Base-by-base conservation (phyloP, 2,329 filamentous ascomycete genomes). In the Sporothrix mexicana region DNA sequence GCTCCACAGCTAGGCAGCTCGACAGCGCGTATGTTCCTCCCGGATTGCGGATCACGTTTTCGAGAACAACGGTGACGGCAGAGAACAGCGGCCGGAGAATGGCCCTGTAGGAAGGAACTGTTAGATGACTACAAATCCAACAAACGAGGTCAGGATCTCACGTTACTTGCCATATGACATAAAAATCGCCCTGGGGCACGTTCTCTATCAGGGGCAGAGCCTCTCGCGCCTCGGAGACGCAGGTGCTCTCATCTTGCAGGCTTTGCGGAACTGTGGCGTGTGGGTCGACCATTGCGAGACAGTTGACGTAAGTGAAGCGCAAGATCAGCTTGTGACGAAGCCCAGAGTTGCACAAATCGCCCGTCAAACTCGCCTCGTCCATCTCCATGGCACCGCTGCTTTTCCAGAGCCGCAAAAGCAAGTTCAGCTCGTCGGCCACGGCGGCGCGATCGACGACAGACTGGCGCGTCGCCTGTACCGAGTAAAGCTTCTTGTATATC, bases 401-500 rank as follows among this genome's bases (percentile, higher is more conserved):
- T 23, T 57, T 57, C 53, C 53, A 57, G 53, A 25, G 30, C n/a
- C 13, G 53, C 53, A 57, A 10, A 9, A 62, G 59, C 13, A 62
- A n/a, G 59, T 62, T 62, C 23, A 62, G 59, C 17, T 62, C 59
- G 9, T 62, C 30, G 12, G 59, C 59, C 36, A 62, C 30, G 43
- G 59, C 59, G 59, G 59, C 59, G 3, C 59, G 25, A 9, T 62
- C 30, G 13, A 20, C 10, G 23, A n/a, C 59, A 25, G 59, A 62
- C 59, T 62, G 59, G 59, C 59, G 59, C 12, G 59, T n/a, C 17
- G 59, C 59, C 20, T 62, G 59, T 20, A 62, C 59, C 59, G 59
- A 62, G 59, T 62, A 62, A 15, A 62, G 59, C 25, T 62, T 62
- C 59, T 62, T 62, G 17, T 62, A 62, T n/a, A 62, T 62, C 59